Evolutionary conservation across 208 protist species (phyloP).

Genomic region (Kentomonas sorsogonicus): DNA sequence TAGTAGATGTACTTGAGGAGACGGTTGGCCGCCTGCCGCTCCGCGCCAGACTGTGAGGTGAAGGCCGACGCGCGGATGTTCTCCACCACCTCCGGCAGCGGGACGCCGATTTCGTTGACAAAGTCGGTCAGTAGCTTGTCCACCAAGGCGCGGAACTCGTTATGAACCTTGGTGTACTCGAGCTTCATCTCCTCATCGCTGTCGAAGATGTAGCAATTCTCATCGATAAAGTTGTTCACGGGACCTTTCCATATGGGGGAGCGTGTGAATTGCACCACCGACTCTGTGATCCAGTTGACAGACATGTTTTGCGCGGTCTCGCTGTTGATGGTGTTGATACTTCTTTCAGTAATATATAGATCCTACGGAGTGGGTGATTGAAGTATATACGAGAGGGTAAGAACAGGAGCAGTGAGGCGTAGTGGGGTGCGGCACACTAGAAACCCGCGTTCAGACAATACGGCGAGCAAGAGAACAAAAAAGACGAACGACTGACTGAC

Average conservation of each 20-base stretch:
- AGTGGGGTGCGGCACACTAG: too few species aligned
- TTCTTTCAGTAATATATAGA: too few species aligned
- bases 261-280: conserved; percentile 75
- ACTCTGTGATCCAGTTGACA: conserved; percentile 77
- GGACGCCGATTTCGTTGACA: conserved; percentile 73
- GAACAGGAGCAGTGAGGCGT: too few species aligned
- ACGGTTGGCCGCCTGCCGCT: conserved; percentile 25
- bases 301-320: conserved; percentile 19
- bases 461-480: background rate
- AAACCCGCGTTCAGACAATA: too few species aligned
- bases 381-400: too few species aligned
- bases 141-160: conserved; percentile 73
- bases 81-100: conserved; percentile 42
- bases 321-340: too few species aligned
- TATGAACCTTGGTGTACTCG: conserved; percentile 81
- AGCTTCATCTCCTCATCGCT: conserved; percentile 87
- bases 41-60: conserved; percentile 8
- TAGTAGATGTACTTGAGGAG: conserved; percentile 72
- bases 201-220: conserved; percentile 87
- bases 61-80: conserved; percentile 25
- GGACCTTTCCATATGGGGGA: conserved; percentile 82
- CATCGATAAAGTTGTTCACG: conserved; percentile 88
- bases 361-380: too few species aligned
- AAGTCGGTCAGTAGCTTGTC: conserved; percentile 80
- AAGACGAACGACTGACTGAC: too few species aligned